Percentiles rank a stretch among this genome's conserved stretches.
Evolutionary conservation across 768 basidiomycete species (phyloP).

Genomic region (Vishniacozyma victoriae): DNA sequence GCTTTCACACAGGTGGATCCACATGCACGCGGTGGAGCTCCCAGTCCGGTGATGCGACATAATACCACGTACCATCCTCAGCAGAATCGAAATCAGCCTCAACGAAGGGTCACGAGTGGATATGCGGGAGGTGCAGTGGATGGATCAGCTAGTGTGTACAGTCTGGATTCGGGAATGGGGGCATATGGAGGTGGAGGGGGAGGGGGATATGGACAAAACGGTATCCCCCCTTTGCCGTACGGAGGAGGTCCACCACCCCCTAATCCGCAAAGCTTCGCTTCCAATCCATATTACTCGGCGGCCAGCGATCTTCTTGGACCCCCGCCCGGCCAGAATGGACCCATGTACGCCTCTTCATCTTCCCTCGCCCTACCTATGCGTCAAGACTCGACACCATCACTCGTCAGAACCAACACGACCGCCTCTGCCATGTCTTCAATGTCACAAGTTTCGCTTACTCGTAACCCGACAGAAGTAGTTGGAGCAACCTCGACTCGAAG

Average conservation of each 20-base stretch:
- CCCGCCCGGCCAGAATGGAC: constrained; percentile 21
- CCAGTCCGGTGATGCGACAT: constrained; percentile 13
- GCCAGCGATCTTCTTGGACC: constrained; percentile 44
- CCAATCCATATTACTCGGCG: constrained; percentile 45
- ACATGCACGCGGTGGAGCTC: constrained; percentile 13
- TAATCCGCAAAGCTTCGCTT: constrained; percentile 31
- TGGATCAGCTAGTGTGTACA: constrained; percentile 37
- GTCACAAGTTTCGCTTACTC: constrained; percentile 35
- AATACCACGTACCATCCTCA: constrained; percentile 10
- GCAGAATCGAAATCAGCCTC: constrained; percentile 13
- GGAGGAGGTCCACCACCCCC: constrained; percentile 9
- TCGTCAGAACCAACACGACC: constrained; percentile 36
- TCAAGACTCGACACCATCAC: constrained; percentile 23
- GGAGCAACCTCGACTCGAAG: constrained; percentile 44
- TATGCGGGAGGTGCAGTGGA: constrained; percentile 19
- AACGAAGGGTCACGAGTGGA: constrained; percentile 14
- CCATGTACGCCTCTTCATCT: constrained; percentile 11
- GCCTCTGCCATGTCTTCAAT: constrained; percentile 33
- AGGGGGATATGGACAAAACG: constrained; percentile 12
- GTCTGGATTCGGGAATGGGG: constrained; percentile 43
- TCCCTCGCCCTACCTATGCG: constrained; percentile 19
- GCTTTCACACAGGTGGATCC: constrained; percentile 11
- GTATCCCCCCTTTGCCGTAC: too few relatives aligned
- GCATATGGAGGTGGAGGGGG: constrained; percentile 28
- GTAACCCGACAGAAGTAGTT: constrained; percentile 41